A percentile compares a stretch with the other conserved stretches of the same genome.
These are phyloP conservation scores for Colletotrichum tabaci DNA, from an alignment of 2,329 filamentous ascomycete genomes.

Conservation along the genomic window DNA sequence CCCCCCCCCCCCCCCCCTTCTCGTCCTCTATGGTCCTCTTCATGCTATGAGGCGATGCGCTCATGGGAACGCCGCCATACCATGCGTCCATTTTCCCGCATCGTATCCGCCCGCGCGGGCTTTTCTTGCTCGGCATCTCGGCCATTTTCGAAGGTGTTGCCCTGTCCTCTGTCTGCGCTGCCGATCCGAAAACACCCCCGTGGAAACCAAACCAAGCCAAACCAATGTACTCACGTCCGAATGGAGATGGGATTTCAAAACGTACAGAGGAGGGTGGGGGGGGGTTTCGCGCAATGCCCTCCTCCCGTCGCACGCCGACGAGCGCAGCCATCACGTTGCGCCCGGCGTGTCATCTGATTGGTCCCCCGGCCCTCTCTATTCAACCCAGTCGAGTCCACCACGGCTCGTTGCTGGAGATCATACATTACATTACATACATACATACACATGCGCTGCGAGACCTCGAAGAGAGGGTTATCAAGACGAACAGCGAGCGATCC, in stretches of 20 bases:
- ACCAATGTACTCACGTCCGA: too few species aligned
- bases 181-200: too few species aligned
- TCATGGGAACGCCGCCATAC: too few species aligned
- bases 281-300: constrained; percentile 34
- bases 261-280: background rate
- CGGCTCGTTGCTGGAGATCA: background rate
- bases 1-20: background rate
- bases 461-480: background rate
- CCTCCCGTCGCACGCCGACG: constrained; percentile 32
- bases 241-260: too few species aligned
- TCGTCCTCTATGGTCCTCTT: too few species aligned
- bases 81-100: too few species aligned
- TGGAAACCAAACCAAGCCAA: too few species aligned
- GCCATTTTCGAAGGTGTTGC: too few species aligned
- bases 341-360: constrained; percentile 41
- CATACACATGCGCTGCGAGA: background rate
- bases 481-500: background rate
- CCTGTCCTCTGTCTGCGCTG: too few species aligned
- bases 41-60: too few species aligned
- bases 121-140: too few species aligned
- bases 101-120: too few species aligned
- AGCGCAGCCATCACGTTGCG: constrained; percentile 46
- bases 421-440: background rate
- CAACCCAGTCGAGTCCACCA: background rate
- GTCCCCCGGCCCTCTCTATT: background rate